Evolutionary conservation across 139 green algal species (phyloP), one percentile per base, ranked within the genome.

Genomic region (Chlorella sp.): DNA sequence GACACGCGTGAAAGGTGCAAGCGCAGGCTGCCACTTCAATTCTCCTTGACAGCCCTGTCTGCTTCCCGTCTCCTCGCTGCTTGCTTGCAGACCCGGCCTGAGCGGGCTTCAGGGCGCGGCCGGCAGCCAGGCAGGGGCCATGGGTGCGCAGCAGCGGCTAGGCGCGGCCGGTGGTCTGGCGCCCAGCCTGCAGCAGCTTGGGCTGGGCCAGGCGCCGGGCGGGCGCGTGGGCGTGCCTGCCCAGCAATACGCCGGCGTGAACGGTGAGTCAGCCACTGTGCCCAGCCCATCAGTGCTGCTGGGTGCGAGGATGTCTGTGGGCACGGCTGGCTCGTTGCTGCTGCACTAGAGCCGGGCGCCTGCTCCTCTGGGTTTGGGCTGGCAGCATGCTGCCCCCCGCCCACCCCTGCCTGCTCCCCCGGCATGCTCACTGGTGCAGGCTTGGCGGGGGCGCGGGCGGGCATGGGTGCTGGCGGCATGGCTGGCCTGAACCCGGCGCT

Each of bases 61-160:
- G 4, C 15, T 15, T 60, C 40, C 16, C 79, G 19, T 77, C 36
- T 34, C 36, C 82, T 42, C 34, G 34, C 81, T 75, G 48, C 48
- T 9, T 57, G 48, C 48, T 15, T 87, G 91, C 75, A 92, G 88
- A 81, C 64, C 64, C 22, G 89, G 81, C 18, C 73, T 93, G 87
- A 86, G 85, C 42, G 86, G 89, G 30, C 57, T 91, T 39, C 89
- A 75, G 26, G 69, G 82, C 5, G 53, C 48, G 0, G 75, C 75
- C 2, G 40, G 32, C 86, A 85, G n/a, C 32, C 76, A 79, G 77
- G 79, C 85, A 32, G 83, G 86, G 60, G 86, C 81, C 22, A 79
- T 88, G 66, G 86, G 68, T 32, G 48, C 53, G 57, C 91, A 92
- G 87, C 91, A 92, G 81, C 81, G 83, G 57, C 48, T 90, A 16